Conservation (phyloP, 371 early-diverging fungal species). For the Apophysomyces elegans region DNA sequence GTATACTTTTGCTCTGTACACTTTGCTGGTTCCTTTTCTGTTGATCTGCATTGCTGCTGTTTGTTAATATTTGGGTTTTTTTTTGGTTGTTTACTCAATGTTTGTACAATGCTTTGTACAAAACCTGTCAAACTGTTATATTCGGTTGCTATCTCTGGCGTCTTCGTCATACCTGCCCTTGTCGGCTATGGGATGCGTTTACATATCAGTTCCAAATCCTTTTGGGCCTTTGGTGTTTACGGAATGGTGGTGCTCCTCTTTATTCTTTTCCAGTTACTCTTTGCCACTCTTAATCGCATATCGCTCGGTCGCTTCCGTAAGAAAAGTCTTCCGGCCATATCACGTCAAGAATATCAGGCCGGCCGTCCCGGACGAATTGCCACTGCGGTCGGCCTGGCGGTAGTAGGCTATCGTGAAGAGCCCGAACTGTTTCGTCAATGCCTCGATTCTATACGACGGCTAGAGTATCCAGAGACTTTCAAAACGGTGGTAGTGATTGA, state of each 20-base stretch:
- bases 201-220: slow-evolving; percentile 30
- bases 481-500: slow-evolving; percentile 64
- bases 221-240: slow-evolving; percentile 49
- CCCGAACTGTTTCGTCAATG: slow-evolving; percentile 59
- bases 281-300: slow-evolving; percentile 49
- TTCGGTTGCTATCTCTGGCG: slow-evolving; percentile 40
- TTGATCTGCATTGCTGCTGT: neutral
- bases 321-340: slow-evolving; percentile 14
- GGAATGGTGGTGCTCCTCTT: slow-evolving; percentile 48
- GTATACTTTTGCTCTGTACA: neutral
- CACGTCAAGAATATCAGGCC: slow-evolving; percentile 7
- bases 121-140: slow-evolving; percentile 46
- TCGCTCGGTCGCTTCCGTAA: slow-evolving; percentile 23
- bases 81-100: neutral
- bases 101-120: slow-evolving; percentile 36
- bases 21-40: neutral
- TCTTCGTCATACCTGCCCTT: slow-evolving; percentile 51
- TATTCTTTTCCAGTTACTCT: slow-evolving; percentile 41
- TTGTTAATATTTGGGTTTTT: neutral
- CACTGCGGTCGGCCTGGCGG: slow-evolving; percentile 48
- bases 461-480: slow-evolving; percentile 59
- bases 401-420: slow-evolving; percentile 71
- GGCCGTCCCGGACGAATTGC: slow-evolving; percentile 20
- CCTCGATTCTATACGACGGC: slow-evolving; percentile 53
- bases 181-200: slow-evolving; percentile 45